These are phyloP conservation scores for Colletotrichum scovillei DNA, from an alignment of 2,329 filamentous ascomycete species.

Conservation along the genomic window DNA sequence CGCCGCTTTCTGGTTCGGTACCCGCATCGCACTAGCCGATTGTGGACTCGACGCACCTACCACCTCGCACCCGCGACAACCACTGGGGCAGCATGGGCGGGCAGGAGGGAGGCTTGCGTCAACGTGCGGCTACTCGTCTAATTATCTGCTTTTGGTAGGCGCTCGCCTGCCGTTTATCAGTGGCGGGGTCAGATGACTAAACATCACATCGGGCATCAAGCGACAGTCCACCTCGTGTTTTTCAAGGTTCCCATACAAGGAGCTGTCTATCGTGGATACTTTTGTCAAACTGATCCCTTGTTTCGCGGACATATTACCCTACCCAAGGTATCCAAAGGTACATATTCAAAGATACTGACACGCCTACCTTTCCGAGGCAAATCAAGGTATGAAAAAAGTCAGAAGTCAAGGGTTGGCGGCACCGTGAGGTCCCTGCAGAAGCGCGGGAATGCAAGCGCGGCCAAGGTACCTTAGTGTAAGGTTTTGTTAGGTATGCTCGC, in stretches of 20 bases:
- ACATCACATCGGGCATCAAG: not conserved
- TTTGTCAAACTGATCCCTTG: too few species aligned
- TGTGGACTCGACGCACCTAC: slow-evolving; percentile 21
- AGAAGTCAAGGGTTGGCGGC: not conserved
- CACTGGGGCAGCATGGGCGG: slow-evolving; percentile 1
- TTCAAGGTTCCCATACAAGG: not conserved
- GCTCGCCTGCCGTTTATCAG: slow-evolving; percentile 16
- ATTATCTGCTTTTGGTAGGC: slow-evolving; percentile 28
- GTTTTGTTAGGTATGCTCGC: not conserved
- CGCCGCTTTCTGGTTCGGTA: slow-evolving; percentile 10
- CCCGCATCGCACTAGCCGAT: slow-evolving; percentile 25
- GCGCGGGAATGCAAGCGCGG: not conserved
- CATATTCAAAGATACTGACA: too few species aligned
- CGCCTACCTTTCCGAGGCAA: too few species aligned
- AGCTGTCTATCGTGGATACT: not conserved
- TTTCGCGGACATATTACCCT: too few species aligned
- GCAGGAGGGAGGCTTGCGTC: slow-evolving; percentile 16
- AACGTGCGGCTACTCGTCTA: slow-evolving; percentile 35
- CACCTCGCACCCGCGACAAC: slow-evolving; percentile 5
- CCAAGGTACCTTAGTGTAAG: not conserved
- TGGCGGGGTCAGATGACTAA: slow-evolving; percentile 11
- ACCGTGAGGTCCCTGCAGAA: slow-evolving; percentile 3
- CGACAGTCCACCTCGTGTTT: not conserved
- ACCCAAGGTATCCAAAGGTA: too few species aligned
- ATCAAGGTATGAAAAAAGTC: too few species aligned